Evolutionary conservation across 345 rosid genomes (phyloP).

Genomic region (Triadica sebifera): DNA sequence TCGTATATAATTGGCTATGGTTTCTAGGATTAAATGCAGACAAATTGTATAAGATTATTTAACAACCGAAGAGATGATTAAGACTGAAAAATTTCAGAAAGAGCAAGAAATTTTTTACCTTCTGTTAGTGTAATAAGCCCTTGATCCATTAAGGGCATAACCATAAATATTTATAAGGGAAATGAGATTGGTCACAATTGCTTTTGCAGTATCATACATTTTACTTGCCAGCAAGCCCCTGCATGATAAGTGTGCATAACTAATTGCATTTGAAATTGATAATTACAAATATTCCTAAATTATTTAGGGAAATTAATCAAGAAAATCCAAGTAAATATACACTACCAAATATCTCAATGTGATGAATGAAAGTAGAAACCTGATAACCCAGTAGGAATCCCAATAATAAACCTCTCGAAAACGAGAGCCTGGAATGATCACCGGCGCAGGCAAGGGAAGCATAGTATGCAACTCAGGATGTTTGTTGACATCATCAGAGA

Average conservation of each 20-base stretch:
- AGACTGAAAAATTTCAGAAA: not conserved
- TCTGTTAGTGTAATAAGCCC: slow-evolving; percentile 79
- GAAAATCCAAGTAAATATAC: too few relatives aligned
- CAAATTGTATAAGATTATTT: too few relatives aligned
- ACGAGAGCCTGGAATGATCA: slow-evolving; percentile 77
- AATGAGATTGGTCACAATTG: slow-evolving; percentile 68
- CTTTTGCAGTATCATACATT: slow-evolving; percentile 75
- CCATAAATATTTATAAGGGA: slow-evolving; percentile 66
- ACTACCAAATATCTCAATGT: too few relatives aligned
- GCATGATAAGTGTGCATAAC: slow-evolving; percentile 7
- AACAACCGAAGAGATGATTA: too few relatives aligned
- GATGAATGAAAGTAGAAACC: too few relatives aligned
- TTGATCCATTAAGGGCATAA: slow-evolving; percentile 70
- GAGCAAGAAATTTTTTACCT: slow-evolving; percentile 44
- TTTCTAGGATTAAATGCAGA: too few relatives aligned
- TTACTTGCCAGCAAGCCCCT: slow-evolving; percentile 89
- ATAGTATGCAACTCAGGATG: slow-evolving; percentile 66
- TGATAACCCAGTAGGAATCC: slow-evolving; percentile 96
- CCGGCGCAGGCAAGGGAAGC: slow-evolving; percentile 67
- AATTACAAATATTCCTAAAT: too few relatives aligned
- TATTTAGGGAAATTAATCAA: too few relatives aligned
- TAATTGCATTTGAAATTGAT: not conserved
- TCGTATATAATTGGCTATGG: too few relatives aligned
- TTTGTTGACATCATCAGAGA: slow-evolving; percentile 48
- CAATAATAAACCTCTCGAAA: slow-evolving; percentile 89